Conservation (phyloP, 495 filamentous ascomycete genomes). For the Xanthoparmelia taractica region DNA sequence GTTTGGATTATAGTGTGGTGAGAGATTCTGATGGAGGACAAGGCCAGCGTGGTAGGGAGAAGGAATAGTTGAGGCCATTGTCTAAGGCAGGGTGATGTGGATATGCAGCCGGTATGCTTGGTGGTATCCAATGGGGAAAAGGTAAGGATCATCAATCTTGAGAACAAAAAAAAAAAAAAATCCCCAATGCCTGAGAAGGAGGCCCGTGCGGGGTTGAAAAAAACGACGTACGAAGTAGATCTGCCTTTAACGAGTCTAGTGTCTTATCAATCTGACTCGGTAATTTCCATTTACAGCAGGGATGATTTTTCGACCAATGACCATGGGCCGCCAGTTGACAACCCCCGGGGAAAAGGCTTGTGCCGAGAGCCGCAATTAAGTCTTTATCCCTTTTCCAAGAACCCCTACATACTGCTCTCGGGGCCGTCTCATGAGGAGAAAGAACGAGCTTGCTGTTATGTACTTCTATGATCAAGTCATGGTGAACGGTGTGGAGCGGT, state of each 20-base stretch:
- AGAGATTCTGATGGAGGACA: neutral
- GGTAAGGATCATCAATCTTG: neutral
- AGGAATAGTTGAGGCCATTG: neutral
- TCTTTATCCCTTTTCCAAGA: too few species aligned
- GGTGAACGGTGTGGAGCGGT: too few species aligned
- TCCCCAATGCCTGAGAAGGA: neutral
- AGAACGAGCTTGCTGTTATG: neutral
- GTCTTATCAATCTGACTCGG: too few species aligned
- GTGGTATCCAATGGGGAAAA: too few species aligned
- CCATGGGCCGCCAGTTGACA: too few species aligned
- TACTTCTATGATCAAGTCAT: too few species aligned
- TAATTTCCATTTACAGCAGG: too few species aligned
- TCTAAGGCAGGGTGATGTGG: neutral
- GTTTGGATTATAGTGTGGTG: neutral
- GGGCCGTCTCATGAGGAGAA: neutral
- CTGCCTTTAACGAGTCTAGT: neutral
- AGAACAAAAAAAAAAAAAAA: too few species aligned
- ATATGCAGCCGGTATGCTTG: neutral
- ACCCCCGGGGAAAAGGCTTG: too few species aligned
- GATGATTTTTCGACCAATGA: too few species aligned
- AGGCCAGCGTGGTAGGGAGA: neutral
- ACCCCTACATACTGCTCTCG: neutral
- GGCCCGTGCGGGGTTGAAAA: neutral
- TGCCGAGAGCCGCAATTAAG: too few species aligned
- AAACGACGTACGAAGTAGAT: neutral